phyloP scores from a whole-genome alignment of 768 basidiomycete genomes.

The Lyophyllum decastes region DNA sequence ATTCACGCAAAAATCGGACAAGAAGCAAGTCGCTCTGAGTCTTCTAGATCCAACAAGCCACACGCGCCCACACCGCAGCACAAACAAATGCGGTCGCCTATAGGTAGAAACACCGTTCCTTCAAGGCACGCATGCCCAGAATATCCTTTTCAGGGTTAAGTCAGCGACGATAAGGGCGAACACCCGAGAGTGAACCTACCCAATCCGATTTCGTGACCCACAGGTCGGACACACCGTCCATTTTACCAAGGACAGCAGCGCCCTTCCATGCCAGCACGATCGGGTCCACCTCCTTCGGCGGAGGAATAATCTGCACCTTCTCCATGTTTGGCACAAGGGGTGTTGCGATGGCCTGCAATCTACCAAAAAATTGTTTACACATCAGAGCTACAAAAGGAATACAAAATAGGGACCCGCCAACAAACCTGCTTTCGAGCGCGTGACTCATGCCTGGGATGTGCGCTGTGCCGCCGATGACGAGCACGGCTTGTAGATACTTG shows the following conservation, averaged over 20 bases:
- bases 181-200: conserved; percentile 47
- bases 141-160: conserved; percentile 50
- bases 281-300: conserved; percentile 92
- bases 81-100: conserved; percentile 26
- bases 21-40: conserved; percentile 4
- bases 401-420: not conserved
- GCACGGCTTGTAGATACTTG: conserved; percentile 84
- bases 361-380: conserved; percentile 25
- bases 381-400: not conserved
- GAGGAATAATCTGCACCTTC: conserved; percentile 90
- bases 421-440: conserved; percentile 85
- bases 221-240: conserved; percentile 87
- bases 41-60: conserved; percentile 12
- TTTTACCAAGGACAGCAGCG: conserved; percentile 84
- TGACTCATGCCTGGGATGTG: conserved; percentile 81
- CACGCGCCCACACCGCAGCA: not conserved
- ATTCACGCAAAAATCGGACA: conserved; percentile 5
- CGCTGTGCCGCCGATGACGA: conserved; percentile 86
- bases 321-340: conserved; percentile 83
- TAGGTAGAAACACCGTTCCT: conserved; percentile 81
- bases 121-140: conserved; percentile 78
- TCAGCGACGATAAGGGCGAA: conserved; percentile 6
- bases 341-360: conserved; percentile 82
- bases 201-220: conserved; percentile 90
- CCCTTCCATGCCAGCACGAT: conserved; percentile 94